Base-by-base conservation (phyloP, 2,329 filamentous ascomycete genomes). In the Claviceps humidiphila region DNA sequence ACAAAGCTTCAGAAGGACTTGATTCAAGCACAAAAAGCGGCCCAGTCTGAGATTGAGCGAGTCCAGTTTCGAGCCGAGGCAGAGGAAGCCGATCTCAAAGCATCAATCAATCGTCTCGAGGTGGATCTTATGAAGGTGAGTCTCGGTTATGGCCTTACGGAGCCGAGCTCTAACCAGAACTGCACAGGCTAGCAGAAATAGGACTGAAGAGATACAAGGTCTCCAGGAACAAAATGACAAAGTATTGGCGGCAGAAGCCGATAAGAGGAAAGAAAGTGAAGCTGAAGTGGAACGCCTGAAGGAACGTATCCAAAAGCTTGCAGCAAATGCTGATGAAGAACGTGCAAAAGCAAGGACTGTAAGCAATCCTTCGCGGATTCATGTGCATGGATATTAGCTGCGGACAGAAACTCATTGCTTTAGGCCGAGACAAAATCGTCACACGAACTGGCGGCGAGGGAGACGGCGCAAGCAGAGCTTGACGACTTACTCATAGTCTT, bases 401-500 rank as follows among this genome's bases (percentile, higher is more conserved):
- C 40, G 37, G 5, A 20, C 47, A 30, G 37, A 44, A n/a, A 11
- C 16, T 24, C 3, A 50, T 20, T 17, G 20, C 13, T 13, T 8
- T 49, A 73, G 68, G 56, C 61, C 45, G 63, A 70, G 50, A 55
- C 58, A 4, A 59, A 64, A 24, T 50, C 67, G 16, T 54, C 55
- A 3, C 59, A 64, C 22, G 82, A 78, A 56, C 79, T 82, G 58
- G 75, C 80, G 54, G 81, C 84, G 53, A 81, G 78, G 52, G 74
- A 80, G 55, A 69, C 76, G 1, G 75, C 77, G 5, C 87, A 91
- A 63, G 75, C 78, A 2, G 87, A 93, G 65, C 72, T 91, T 46
- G 87, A 93, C 58, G 87, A 93, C 64, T 73, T 91, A 51, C 70
- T 93, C 39, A 85, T 91, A 71, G 83, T 93, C 5, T 88, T 90